Conservation (phyloP, 768 basidiomycete species). For the Tephrocybe sp. region DNA sequence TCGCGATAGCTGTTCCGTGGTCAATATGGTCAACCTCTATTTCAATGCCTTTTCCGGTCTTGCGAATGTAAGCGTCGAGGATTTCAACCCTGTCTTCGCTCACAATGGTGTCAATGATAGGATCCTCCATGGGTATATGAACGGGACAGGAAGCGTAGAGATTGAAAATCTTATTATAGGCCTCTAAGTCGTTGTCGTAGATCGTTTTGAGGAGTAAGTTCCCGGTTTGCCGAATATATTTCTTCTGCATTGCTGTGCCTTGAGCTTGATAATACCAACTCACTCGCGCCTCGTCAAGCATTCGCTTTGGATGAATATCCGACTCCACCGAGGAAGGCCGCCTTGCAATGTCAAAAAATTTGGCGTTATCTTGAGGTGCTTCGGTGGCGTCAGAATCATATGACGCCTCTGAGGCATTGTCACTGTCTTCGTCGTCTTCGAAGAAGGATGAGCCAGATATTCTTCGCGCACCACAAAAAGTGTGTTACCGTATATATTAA, state of each 20-base stretch:
- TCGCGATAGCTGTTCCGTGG: slow-evolving; percentile 21
- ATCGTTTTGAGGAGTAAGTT: slow-evolving; percentile 36
- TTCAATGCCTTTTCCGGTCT: slow-evolving; percentile 42
- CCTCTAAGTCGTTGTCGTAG: slow-evolving; percentile 44
- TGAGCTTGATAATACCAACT: slow-evolving; percentile 1
- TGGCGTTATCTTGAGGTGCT: slow-evolving; percentile 32
- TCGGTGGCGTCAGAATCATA: slow-evolving; percentile 39
- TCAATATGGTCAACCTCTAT: slow-evolving; percentile 24
- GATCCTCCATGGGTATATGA: slow-evolving; percentile 21
- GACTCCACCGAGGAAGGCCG: slow-evolving; percentile 42
- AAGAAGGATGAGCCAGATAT: too few species aligned
- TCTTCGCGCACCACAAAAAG: too few species aligned
- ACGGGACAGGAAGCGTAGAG: slow-evolving; percentile 38
- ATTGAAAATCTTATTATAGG: slow-evolving; percentile 45
- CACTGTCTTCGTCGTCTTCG: slow-evolving; percentile 10
- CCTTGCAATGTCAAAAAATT: slow-evolving; percentile 53
- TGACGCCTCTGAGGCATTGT: slow-evolving; percentile 41
- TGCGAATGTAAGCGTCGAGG: slow-evolving; percentile 55
- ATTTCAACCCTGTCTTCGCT: slow-evolving; percentile 43
- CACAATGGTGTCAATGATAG: slow-evolving; percentile 30
- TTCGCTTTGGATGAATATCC: slow-evolving; percentile 32
- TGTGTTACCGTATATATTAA: slow-evolving; percentile 35
- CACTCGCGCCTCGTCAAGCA: slow-evolving; percentile 27
- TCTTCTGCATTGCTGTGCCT: not conserved
- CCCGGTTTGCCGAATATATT: slow-evolving; percentile 3